A percentile compares a stretch with the other conserved stretches of the same genome.
These are phyloP conservation scores for Eucalyptus tenuipes DNA, from an alignment of 345 rosid species.

Conservation along the genomic window DNA sequence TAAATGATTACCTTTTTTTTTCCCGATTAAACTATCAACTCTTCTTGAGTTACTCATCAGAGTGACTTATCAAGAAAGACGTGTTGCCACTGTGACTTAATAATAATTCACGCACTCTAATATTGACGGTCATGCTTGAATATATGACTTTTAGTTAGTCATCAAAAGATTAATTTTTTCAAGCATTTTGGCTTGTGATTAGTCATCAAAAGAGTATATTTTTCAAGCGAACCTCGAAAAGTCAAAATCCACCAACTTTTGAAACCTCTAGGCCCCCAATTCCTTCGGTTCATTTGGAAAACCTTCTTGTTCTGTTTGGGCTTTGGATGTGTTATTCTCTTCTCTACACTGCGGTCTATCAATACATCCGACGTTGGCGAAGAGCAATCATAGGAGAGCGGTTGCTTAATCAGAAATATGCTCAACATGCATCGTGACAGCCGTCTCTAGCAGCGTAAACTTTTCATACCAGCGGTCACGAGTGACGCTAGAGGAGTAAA, in stretches of 20 bases:
- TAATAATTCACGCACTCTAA: background rate
- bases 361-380: background rate
- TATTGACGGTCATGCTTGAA: background rate
- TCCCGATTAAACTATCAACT: background rate
- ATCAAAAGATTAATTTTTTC: too few species aligned
- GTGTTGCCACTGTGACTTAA: background rate
- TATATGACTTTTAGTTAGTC: background rate
- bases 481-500: background rate
- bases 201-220: background rate
- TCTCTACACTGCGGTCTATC: background rate
- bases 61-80: background rate
- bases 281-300: background rate
- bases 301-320: background rate
- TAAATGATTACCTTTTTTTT: background rate
- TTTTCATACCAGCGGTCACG: background rate
- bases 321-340: background rate
- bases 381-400: background rate
- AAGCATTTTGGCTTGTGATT: background rate
- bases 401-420: background rate
- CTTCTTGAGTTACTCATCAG: background rate
- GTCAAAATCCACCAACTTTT: background rate
- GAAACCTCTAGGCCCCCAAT: background rate
- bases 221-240: background rate
- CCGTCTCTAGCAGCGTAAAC: background rate
- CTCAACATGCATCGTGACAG: background rate